Percentiles rank a stretch among this genome's conserved stretches.
These are phyloP conservation scores for Beta lomatogona DNA, from an alignment of 179 eudicot species.

Conservation along the genomic window DNA sequence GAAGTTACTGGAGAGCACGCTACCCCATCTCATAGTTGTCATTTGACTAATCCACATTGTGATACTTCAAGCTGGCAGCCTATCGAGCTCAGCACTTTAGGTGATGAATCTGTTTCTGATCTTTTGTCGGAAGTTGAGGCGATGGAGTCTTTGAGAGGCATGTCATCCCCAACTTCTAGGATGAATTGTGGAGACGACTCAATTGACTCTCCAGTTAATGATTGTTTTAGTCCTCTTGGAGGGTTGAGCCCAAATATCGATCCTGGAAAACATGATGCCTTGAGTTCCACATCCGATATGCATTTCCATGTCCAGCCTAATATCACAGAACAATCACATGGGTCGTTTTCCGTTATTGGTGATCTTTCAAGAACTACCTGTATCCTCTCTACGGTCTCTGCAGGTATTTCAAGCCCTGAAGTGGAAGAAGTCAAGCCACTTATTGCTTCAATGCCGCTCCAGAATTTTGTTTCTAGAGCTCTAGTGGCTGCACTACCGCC, in stretches of 20 bases:
- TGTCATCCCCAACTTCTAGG: slow-evolving; percentile 67
- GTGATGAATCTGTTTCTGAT: slow-evolving; percentile 96
- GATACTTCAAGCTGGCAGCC: slow-evolving; percentile 70
- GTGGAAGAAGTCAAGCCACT: slow-evolving; percentile 31
- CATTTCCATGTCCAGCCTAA: slow-evolving; percentile 46
- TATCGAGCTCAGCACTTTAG: slow-evolving; percentile 83
- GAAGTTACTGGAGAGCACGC: slow-evolving; percentile 34
- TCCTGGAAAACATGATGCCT: slow-evolving; percentile 47
- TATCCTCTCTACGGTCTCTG: slow-evolving; percentile 24
- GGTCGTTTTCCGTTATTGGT: slow-evolving; percentile 27
- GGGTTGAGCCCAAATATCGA: slow-evolving; percentile 57
- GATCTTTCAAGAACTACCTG: slow-evolving; percentile 28
- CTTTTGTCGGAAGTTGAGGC: slow-evolving; percentile 95
- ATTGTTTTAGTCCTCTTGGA: slow-evolving; percentile 64
- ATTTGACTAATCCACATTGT: slow-evolving; percentile 34
- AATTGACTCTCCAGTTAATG: slow-evolving; percentile 54
- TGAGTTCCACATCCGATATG: slow-evolving; percentile 51
- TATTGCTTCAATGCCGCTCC: slow-evolving; percentile 21
- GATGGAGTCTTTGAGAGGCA: slow-evolving; percentile 75
- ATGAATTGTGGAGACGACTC: slow-evolving; percentile 69
- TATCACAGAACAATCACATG: slow-evolving; percentile 28
- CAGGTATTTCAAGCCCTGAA: slow-evolving; percentile 3
- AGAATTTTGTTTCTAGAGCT: slow-evolving; percentile 28
- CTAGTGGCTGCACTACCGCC: slow-evolving; percentile 14
- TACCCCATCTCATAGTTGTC: slow-evolving; percentile 32